Percentiles rank a stretch among this genome's conserved stretches.
Conservation (phyloP, 495 filamentous ascomycete species). For the Recurvomyces mirabilis region DNA sequence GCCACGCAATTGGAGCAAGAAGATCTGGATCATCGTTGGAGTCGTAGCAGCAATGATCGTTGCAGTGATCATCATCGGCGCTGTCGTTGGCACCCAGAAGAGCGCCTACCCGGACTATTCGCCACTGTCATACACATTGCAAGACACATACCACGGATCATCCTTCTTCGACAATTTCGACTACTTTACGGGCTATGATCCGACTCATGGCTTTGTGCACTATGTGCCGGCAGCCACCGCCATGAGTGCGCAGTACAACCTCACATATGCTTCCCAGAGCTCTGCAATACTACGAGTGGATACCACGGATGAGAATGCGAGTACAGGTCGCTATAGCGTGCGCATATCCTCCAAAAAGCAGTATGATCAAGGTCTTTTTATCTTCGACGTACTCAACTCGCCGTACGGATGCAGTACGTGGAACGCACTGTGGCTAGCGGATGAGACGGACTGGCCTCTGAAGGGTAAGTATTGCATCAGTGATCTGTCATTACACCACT, state of each 20-base stretch:
- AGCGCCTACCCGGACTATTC: conserved; percentile 45
- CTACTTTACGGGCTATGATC: conserved; percentile 43
- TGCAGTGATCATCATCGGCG: conserved; percentile 43
- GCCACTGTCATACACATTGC: conserved; percentile 38
- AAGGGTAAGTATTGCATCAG: conserved; percentile 22
- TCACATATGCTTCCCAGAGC: conserved; percentile 38
- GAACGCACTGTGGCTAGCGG: conserved; percentile 54
- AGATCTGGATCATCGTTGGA: not conserved
- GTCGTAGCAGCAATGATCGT: conserved; percentile 24
- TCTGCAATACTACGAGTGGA: conserved; percentile 46
- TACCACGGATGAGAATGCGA: conserved; percentile 33
- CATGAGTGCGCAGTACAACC: conserved; percentile 30
- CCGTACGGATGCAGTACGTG: conserved; percentile 45
- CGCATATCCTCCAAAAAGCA: conserved; percentile 42
- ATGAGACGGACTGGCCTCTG: conserved; percentile 46
- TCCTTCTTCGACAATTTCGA: conserved; percentile 43
- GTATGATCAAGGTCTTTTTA: conserved; percentile 42
- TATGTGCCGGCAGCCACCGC: conserved; percentile 33
- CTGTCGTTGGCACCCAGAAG: conserved; percentile 38
- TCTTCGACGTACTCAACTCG: conserved; percentile 44
- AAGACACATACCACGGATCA: conserved; percentile 39
- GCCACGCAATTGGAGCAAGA: not conserved
- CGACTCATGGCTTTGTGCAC: conserved; percentile 42
- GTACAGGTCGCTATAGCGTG: conserved; percentile 41
- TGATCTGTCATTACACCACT: not conserved